Conservation (phyloP, 495 filamentous ascomycete genomes). For the Penicillium bovifimosum region DNA sequence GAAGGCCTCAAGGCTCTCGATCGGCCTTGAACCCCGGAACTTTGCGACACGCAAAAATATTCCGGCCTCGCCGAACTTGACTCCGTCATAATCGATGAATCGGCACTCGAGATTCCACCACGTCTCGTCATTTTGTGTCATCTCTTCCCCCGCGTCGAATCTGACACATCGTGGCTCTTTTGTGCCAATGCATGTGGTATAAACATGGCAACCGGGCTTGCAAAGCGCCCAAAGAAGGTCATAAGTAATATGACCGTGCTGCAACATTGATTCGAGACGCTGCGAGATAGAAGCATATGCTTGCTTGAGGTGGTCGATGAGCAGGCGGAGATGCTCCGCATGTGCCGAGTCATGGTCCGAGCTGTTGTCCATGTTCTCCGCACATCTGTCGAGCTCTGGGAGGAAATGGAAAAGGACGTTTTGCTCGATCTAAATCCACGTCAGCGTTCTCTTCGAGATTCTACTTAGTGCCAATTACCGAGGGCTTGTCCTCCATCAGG, state of each 20-base stretch:
- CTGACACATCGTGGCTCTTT: constrained; percentile 51
- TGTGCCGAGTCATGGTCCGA: constrained; percentile 3
- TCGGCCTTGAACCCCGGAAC: constrained; percentile 25
- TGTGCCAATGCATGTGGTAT: constrained; percentile 35
- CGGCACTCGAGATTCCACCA: constrained; percentile 33
- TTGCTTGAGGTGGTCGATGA: constrained; percentile 35
- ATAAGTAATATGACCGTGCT: constrained; percentile 31
- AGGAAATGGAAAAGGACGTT: constrained; percentile 32
- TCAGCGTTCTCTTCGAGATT: constrained; percentile 9
- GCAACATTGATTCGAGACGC: constrained; percentile 33
- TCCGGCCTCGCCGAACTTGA: constrained; percentile 19
- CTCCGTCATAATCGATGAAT: constrained; percentile 29
- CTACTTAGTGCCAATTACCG: constrained; percentile 14
- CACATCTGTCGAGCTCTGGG: constrained; percentile 22
- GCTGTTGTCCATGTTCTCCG: constrained; percentile 5
- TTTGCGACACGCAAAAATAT: constrained; percentile 22
- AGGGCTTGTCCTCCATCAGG: constrained; percentile 23
- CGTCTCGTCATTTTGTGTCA: constrained; percentile 18
- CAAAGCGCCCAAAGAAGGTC: constrained; percentile 28
- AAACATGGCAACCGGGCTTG: constrained; percentile 20
- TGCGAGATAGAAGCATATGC: constrained; percentile 30
- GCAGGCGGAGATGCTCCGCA: constrained; percentile 30
- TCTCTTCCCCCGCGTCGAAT: constrained; percentile 55
- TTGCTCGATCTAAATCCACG: constrained; percentile 24
- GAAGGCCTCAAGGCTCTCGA: constrained; percentile 25